These are phyloP conservation scores for Globisporangium nagaii DNA, from an alignment of 352 stramenopile species.

Conservation along the genomic window DNA sequence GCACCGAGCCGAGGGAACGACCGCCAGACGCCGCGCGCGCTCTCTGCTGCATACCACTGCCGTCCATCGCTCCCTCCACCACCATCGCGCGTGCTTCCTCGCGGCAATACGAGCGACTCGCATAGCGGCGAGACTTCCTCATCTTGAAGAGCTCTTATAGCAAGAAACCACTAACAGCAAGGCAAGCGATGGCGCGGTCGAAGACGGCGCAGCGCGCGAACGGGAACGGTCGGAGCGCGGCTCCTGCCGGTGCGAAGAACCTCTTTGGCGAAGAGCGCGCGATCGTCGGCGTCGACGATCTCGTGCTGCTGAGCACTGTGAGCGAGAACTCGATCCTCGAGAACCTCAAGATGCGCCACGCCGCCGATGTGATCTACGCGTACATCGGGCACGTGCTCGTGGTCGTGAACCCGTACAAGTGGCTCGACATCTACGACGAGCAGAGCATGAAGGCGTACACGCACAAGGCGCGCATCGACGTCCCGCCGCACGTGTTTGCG, in stretches of 20 bases:
- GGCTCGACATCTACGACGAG: conserved; percentile 87
- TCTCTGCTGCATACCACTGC: too few relatives aligned
- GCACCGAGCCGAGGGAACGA: too few relatives aligned
- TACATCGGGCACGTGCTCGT: conserved; percentile 88
- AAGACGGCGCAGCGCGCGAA: conserved; percentile 2
- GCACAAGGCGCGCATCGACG: conserved; percentile 84
- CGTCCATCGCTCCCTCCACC: too few relatives aligned
- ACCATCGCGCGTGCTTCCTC: too few relatives aligned
- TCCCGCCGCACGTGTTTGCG: conserved; percentile 82
- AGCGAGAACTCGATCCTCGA: conserved; percentile 79
- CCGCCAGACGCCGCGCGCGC: neutral
- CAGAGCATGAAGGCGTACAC: conserved; percentile 74
- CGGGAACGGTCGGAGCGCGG: neutral
- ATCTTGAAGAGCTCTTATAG: neutral
- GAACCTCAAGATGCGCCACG: conserved; percentile 87
- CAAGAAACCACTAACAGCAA: neutral
- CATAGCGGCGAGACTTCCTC: too few relatives aligned
- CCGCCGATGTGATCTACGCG: conserved; percentile 82
- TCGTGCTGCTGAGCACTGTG: conserved; percentile 70
- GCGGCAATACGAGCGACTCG: too few relatives aligned
- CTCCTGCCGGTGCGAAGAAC: neutral
- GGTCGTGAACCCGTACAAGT: conserved; percentile 89
- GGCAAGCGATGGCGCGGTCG: conserved; percentile 6
- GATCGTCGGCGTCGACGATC: conserved; percentile 74
- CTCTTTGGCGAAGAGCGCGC: conserved; percentile 61